A percentile compares a stretch with the other conserved stretches of the same genome.
Evolutionary conservation across 2,329 filamentous ascomycete species (phyloP).

Genomic region (Cercospora sp.): DNA sequence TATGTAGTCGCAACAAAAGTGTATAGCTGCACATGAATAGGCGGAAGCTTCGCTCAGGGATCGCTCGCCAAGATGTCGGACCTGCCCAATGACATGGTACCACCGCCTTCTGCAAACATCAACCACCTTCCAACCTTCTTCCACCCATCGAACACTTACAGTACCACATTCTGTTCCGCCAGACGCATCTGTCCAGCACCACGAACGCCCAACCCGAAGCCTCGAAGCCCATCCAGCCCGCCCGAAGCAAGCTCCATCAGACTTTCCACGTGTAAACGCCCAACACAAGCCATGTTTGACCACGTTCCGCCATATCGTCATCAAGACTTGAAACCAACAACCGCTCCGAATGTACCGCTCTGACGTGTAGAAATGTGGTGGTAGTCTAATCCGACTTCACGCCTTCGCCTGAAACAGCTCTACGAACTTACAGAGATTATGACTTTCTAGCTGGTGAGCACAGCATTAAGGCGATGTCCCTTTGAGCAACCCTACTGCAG

Average conservation of each 20-base stretch:
- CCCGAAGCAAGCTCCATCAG: neutral
- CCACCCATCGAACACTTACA: neutral
- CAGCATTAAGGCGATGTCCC: neutral
- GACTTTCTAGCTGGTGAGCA: neutral
- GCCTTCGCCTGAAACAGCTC: neutral
- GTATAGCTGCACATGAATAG: neutral
- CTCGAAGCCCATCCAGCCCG: neutral
- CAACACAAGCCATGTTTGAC: slow-evolving; percentile 13
- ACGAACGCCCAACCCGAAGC: neutral
- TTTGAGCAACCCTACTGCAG: neutral
- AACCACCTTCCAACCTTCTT: neutral
- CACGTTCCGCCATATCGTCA: neutral
- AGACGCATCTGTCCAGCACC: neutral
- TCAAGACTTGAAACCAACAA: neutral
- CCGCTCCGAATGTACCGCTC: neutral
- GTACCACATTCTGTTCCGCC: neutral
- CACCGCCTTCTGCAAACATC: neutral
- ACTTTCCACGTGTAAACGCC: neutral
- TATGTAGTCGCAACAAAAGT: slow-evolving; percentile 1
- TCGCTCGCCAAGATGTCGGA: neutral
- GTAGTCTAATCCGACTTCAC: slow-evolving; percentile 7
- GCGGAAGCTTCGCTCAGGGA: neutral
- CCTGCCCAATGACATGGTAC: neutral
- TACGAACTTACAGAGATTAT: neutral
- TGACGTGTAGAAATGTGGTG: neutral